Base-by-base conservation (phyloP, 140 eudicot genomes). In the Senecio squalidus region DNA sequence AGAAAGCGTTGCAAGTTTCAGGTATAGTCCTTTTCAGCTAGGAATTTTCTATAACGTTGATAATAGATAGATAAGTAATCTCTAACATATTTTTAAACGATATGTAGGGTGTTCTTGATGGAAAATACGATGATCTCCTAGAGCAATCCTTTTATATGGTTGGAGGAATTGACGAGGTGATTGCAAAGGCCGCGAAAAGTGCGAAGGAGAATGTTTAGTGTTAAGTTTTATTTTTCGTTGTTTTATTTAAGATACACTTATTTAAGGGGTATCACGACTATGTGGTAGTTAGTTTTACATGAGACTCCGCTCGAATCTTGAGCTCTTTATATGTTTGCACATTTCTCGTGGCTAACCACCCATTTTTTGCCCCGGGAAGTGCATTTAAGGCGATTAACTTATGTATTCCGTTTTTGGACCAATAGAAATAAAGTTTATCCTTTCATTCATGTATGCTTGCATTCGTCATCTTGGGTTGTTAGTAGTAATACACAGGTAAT, bases 101-200 rank as follows among this genome's bases (percentile, higher is more conserved):
- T 30, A 2, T 56, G 34, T 54, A 74, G 79, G 79, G 75, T 44
- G 79, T 74, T 64, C 62, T 77, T 58, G 82, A 77, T 6, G 82
- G 82, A 21, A 72, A 77, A 66, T 77, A 71, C 13, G 82, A 77
- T 31, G 78, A 77, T 13, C 29, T 77, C 11, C 36, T 75, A 2
- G 82, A 77, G 58, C 82, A 77, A 47, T 60, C 82, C 0, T 77
- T 77, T 30, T 77, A 77, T 56, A 77, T 77, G 82, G 79, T 77
- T 66, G 82, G 82, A 48, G 78, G 78, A 44, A 77, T 77, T 21
- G 82, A 77, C 2, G 82, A 77, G 61, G 82, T 77, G 10, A 65
- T 71, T 51, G 82, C 74, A 1, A 77, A 77, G 78, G 82, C 82
- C 4, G 75, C 72, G 53, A 74, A 74, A 70, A 74, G 67, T 9